phyloP scores from a whole-genome alignment of 768 basidiomycete species.

The Calocybe gangraenosa region DNA sequence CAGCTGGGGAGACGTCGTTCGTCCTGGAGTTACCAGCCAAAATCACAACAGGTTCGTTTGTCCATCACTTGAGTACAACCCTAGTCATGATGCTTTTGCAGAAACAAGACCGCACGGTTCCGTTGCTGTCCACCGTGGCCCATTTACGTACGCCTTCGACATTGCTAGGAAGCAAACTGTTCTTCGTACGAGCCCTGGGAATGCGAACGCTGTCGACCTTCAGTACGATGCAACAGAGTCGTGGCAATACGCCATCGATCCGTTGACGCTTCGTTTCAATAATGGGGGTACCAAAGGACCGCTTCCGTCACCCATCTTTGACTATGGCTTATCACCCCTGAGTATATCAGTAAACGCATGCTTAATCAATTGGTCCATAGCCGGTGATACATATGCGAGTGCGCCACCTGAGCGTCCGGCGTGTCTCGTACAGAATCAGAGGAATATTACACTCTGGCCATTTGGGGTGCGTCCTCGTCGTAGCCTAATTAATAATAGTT shows the following conservation, averaged over 20 bases:
- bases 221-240: slow-evolving; percentile 31
- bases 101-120: slow-evolving; percentile 36
- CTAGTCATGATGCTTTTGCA: too few relatives aligned
- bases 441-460: too few relatives aligned
- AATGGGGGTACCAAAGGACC: slow-evolving; percentile 19
- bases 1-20: slow-evolving; percentile 30
- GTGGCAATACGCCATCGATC: slow-evolving; percentile 44
- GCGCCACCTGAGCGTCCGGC: too few relatives aligned
- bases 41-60: slow-evolving; percentile 31
- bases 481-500: too few relatives aligned
- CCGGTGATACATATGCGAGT: slow-evolving; percentile 32
- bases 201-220: slow-evolving; percentile 33
- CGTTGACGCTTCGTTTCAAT: slow-evolving; percentile 25
- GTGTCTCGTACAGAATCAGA: too few relatives aligned
- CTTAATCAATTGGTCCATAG: slow-evolving; percentile 31
- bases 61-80: background rate
- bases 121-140: slow-evolving; percentile 38
- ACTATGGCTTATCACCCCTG: slow-evolving; percentile 34
- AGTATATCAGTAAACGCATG: slow-evolving; percentile 34
- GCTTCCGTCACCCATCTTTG: slow-evolving; percentile 32
- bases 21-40: slow-evolving; percentile 32
- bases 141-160: slow-evolving; percentile 40
- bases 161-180: slow-evolving; percentile 23
- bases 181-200: slow-evolving; percentile 28
- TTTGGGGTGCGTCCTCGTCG: too few relatives aligned